Percentiles rank a stretch among this genome's conserved stretches.
Evolutionary conservation across 352 stramenopile species (phyloP).

Genomic region (Plasmopara muralis): DNA sequence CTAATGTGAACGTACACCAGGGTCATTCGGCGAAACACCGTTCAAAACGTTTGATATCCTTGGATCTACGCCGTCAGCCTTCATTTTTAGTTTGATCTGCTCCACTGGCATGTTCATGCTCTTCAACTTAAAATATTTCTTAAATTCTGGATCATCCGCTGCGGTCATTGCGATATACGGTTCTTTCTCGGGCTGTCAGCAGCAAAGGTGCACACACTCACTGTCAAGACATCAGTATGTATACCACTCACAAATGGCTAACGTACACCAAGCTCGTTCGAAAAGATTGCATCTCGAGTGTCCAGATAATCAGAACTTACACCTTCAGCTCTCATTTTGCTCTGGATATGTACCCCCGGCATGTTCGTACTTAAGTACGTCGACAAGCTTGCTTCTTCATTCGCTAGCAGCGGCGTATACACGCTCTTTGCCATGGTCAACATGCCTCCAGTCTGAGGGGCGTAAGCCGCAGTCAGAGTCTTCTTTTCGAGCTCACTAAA

Average conservation of each 20-base stretch:
- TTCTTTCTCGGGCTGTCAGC: constrained; percentile 44
- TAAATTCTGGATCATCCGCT: constrained; percentile 68
- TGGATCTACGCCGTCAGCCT: constrained; percentile 41
- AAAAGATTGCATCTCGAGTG: too few species aligned
- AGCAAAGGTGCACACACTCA: neutral
- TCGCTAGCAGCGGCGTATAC: constrained; percentile 33
- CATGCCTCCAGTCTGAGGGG: constrained; percentile 13
- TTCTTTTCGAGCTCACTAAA: constrained; percentile 68
- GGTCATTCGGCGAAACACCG: constrained; percentile 13
- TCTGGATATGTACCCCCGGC: constrained; percentile 71
- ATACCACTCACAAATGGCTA: too few species aligned
- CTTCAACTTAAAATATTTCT: constrained; percentile 86
- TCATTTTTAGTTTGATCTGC: constrained; percentile 86
- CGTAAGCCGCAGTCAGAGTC: constrained; percentile 47
- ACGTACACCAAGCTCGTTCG: too few species aligned
- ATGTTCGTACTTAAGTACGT: constrained; percentile 83
- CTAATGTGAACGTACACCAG: constrained; percentile 29
- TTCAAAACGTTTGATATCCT: neutral
- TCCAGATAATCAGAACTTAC: too few species aligned
- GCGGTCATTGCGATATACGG: constrained; percentile 67
- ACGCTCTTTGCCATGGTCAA: constrained; percentile 19
- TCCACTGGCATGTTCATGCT: constrained; percentile 72
- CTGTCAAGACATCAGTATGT: too few species aligned
- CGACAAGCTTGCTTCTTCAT: constrained; percentile 57
- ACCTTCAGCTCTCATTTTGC: constrained; percentile 52